These are phyloP conservation scores for Thermochaetoides dissita DNA, from an alignment of 2,329 filamentous ascomycete species.

Conservation along the genomic window DNA sequence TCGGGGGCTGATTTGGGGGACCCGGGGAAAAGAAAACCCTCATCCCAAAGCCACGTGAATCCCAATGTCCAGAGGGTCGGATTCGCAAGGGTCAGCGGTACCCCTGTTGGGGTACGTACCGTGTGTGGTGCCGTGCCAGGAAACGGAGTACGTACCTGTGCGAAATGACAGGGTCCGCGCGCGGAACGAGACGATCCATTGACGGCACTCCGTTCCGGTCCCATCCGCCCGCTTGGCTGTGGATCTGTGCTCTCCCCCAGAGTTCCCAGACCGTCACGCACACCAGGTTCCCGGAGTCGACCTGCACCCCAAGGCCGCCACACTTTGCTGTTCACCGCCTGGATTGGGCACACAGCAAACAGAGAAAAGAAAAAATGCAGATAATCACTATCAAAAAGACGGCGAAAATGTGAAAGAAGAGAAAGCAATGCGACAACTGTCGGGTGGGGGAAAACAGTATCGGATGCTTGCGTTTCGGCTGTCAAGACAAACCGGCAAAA, in stretches of 20 bases:
- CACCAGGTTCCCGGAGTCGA: constrained; percentile 2
- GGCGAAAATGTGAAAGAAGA: too few relatives aligned
- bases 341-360: not conserved
- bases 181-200: not conserved
- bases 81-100: not conserved
- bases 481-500: not conserved
- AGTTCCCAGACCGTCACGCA: constrained; percentile 1
- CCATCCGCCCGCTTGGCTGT: constrained; percentile 6
- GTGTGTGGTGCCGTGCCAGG: not conserved
- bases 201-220: constrained; percentile 4
- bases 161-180: constrained; percentile 4
- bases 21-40: not conserved
- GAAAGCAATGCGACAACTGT: too few relatives aligned
- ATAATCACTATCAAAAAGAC: not conserved
- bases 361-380: not conserved
- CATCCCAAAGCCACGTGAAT: constrained; percentile 2
- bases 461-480: too few relatives aligned
- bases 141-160: not conserved
- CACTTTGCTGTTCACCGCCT: constrained; percentile 4
- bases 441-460: too few relatives aligned
- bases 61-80: constrained; percentile 1
- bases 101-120: not conserved
- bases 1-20: constrained; percentile 5
- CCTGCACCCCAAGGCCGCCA: constrained; percentile 3
- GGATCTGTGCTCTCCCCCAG: not conserved